Base-by-base conservation (phyloP, 495 filamentous ascomycete genomes). In the Penicillium paxilli region DNA sequence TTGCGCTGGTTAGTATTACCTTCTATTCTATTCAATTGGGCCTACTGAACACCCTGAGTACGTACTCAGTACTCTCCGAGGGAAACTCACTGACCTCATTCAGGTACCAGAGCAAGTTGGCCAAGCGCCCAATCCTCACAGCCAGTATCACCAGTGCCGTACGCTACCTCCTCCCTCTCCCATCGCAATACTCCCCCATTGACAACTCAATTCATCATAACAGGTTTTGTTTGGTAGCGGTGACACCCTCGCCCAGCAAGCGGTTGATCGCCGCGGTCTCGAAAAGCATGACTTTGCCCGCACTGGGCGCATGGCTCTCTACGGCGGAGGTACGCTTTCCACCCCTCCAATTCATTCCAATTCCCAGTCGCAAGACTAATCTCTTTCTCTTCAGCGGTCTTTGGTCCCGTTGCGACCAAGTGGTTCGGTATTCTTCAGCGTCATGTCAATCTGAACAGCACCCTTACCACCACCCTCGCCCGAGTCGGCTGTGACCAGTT, bases 201-300 rank as follows among this genome's bases (percentile, higher is more conserved):
- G 11, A 14, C 4, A 25, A 3, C 10, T 38, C 10, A 35, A 23
- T 11, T 49, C 44, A 12, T 14, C 11, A n/a, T 24, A 41, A 22
- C 37, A 88, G 86, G 70, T 96, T 45, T 84, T 98, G 50, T 98
- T 98, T 69, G 92, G 87, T 32, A 85, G 91, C 16, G 94, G 94
- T 55, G 94, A 98, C 72, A 77, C 87, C 48, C 82, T 96, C 49
- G 90, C 94, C n/a, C 94, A 98, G 64, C 94, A 98, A 71, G 79
- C 75, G n/a, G 89, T 98, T 47, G 94, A 98, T 72, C 85, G 83
- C 65, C 82, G 78, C 60, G 92, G 92, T 28, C 54, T 88, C 23
- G 73, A 86, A 42, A 89, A 91, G 55, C 94, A 98, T 63, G 88
- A 96, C 63, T 67, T 89, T 33, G 77, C 79, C 16, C 83, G 94